Base-by-base conservation (phyloP, 495 filamentous ascomycete species). In the Apodospora peruviana region DNA sequence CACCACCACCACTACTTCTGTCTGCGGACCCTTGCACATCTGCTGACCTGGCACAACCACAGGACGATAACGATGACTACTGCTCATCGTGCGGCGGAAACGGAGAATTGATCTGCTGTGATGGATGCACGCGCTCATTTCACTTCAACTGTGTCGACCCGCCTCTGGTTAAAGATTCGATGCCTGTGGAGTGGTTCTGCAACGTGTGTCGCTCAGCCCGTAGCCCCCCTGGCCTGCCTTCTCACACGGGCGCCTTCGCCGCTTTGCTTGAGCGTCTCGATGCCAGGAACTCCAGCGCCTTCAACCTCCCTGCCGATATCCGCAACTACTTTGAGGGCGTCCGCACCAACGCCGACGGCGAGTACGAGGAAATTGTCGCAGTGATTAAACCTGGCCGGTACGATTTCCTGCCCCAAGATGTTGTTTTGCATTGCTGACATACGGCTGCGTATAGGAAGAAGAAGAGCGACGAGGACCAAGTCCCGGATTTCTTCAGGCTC, bases 71-170 rank as follows among this genome's bases (percentile, higher is more conserved):
- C 61, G 86, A 89, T 54, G 93, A 98, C 56, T 81, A 84, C 57
- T 98, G 93, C 68, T 77, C 79, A 41, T 76, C 88, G 9, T 98
- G 93, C 67, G 80, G 83, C 55, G 81, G 82, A 35, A 84, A 79
- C 45, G 93, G 93, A n/a, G 75, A 84, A 44, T 72, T 98, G 21
- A 71, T 97, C 48, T 96, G 91, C 69, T 98, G 93, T 65, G 93
- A 97, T 65, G 85, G 85, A 40, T 98, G 93, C 70, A 76, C 79
- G 16, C 81, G 85, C 39, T 86, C 89, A 0, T 96, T 90, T 67
- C 93, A 98, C 64, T 88, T 90, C 59, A 72, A 72, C 38, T 98
- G 93, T 63, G 72, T 90, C 38, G 82, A 91, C 58, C 90, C 91
- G 45, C 86, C 88, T 4, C 68, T 90, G 53, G 73, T 81, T 41